Evolutionary conservation across 1,284 basidiomycete species (phyloP).

Genomic region (Puccinia coronata): DNA sequence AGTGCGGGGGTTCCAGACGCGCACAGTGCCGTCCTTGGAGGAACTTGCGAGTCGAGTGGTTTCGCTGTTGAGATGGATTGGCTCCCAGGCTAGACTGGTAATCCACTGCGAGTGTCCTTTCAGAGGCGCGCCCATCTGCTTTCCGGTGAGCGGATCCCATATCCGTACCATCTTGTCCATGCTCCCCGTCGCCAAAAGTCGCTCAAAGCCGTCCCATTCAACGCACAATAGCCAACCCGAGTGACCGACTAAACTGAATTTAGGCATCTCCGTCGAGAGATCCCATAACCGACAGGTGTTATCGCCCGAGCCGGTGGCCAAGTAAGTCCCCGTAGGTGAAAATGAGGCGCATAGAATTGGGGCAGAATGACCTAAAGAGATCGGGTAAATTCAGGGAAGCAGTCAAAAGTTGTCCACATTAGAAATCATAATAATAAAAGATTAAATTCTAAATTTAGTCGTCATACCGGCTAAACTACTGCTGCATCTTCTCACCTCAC

Average conservation of each 20-base stretch:
- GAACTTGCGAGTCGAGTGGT: slow-evolving; percentile 87
- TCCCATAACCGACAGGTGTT: slow-evolving; percentile 93
- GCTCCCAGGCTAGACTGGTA: slow-evolving; percentile 94
- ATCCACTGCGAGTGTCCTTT: slow-evolving; percentile 97
- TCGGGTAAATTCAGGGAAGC: slow-evolving; percentile 25
- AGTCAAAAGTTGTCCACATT: slow-evolving; percentile 12
- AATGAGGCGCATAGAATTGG: slow-evolving; percentile 94
- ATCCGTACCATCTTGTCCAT: slow-evolving; percentile 76
- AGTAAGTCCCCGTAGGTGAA: slow-evolving; percentile 83
- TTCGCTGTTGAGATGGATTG: slow-evolving; percentile 77
- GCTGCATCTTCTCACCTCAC: slow-evolving; percentile 88
- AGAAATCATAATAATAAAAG: not conserved
- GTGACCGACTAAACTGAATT: slow-evolving; percentile 83
- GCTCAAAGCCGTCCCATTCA: slow-evolving; percentile 92
- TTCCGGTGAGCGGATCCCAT: slow-evolving; percentile 88
- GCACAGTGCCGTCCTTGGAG: slow-evolving; percentile 92
- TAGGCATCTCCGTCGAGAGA: slow-evolving; percentile 86
- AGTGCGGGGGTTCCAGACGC: slow-evolving; percentile 81
- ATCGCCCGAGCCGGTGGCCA: slow-evolving; percentile 94
- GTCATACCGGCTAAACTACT: slow-evolving; percentile 78
- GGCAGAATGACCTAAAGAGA: slow-evolving; percentile 74
- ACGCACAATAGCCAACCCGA: slow-evolving; percentile 94
- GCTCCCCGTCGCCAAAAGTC: slow-evolving; percentile 87
- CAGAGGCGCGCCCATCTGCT: slow-evolving; percentile 76
- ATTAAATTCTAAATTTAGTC: not conserved